phyloP scores from a whole-genome alignment of 1,284 basidiomycete species.

The Acaromyces ingoldii region DNA sequence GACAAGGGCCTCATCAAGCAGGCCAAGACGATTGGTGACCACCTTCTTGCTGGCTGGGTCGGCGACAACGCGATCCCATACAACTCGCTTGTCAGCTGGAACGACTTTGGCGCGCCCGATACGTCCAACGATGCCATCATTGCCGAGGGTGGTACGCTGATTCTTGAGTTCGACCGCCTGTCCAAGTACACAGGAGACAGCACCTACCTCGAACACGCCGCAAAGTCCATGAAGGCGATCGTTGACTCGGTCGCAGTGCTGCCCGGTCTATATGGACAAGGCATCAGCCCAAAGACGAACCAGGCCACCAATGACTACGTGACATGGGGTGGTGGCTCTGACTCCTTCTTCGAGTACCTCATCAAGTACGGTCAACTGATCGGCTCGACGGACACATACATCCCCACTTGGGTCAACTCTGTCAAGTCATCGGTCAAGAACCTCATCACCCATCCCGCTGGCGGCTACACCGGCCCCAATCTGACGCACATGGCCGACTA shows the following conservation, averaged over 20 bases:
- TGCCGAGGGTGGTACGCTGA: constrained; percentile 35
- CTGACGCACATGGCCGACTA: constrained; percentile 34
- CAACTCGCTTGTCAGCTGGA: constrained; percentile 35
- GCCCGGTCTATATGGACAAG: constrained; percentile 32
- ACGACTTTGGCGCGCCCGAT: constrained; percentile 14
- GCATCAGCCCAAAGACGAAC: constrained; percentile 15
- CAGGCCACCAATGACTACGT: constrained; percentile 18
- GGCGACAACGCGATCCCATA: constrained; percentile 31
- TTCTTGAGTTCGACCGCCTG: constrained; percentile 37
- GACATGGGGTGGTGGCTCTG: constrained; percentile 42
- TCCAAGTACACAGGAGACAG: constrained; percentile 28
- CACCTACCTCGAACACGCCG: constrained; percentile 27
- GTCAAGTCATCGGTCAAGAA: constrained; percentile 28
- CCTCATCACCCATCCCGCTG: constrained; percentile 25
- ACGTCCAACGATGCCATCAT: constrained; percentile 20
- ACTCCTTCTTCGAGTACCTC: constrained; percentile 43
- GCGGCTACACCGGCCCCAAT: constrained; percentile 12
- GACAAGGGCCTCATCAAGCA: constrained; percentile 32
- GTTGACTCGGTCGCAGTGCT: constrained; percentile 20
- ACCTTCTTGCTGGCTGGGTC: constrained; percentile 36
- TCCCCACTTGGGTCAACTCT: constrained; percentile 31
- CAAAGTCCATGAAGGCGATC: constrained; percentile 31
- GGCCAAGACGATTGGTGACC: constrained; percentile 31
- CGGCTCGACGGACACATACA: constrained; percentile 20
- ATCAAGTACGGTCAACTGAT: constrained; percentile 36